Percentiles rank a stretch among this genome's conserved stretches.
These are phyloP conservation scores for Chiua virens DNA, from an alignment of 768 basidiomycete species.

Conservation along the genomic window DNA sequence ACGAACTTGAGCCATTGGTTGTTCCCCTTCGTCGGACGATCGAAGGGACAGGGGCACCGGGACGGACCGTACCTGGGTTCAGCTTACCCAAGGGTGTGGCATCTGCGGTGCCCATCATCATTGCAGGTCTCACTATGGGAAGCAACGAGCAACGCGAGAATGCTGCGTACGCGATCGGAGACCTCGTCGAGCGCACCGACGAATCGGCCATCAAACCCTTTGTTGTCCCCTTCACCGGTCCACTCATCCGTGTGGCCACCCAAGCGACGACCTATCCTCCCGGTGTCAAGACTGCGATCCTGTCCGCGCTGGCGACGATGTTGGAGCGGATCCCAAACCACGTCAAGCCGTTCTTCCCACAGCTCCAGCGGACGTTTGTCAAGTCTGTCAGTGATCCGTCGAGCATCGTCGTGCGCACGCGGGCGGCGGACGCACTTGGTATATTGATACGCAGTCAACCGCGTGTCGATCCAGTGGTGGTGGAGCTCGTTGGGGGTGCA, in stretches of 20 bases:
- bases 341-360: slow-evolving; percentile 98
- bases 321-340: slow-evolving; percentile 82
- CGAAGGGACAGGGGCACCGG: slow-evolving; percentile 80
- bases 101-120: slow-evolving; percentile 82
- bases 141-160: slow-evolving; percentile 95
- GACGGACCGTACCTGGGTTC: slow-evolving; percentile 81
- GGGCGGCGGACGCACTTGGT: slow-evolving; percentile 83
- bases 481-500: slow-evolving; percentile 72
- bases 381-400: slow-evolving; percentile 85
- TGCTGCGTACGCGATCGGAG: slow-evolving; percentile 95
- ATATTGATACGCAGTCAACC: slow-evolving; percentile 89
- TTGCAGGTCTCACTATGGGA: slow-evolving; percentile 90
- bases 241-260: slow-evolving; percentile 91
- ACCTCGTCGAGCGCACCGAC: slow-evolving; percentile 88
- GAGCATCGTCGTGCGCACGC: slow-evolving; percentile 74
- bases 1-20: slow-evolving; percentile 88
- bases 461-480: slow-evolving; percentile 90
- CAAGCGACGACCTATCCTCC: slow-evolving; percentile 89
- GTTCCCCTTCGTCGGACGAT: slow-evolving; percentile 87
- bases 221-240: slow-evolving; percentile 92
- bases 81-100: slow-evolving; percentile 80
- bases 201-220: slow-evolving; percentile 89
- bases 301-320: slow-evolving; percentile 83
- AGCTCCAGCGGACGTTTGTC: slow-evolving; percentile 93
- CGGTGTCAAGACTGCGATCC: slow-evolving; percentile 89